Evolutionary conservation across 2,329 filamentous ascomycete genomes (phyloP), one percentile per base, ranked within the genome.

Genomic region (Emericellopsis atlantica): DNA sequence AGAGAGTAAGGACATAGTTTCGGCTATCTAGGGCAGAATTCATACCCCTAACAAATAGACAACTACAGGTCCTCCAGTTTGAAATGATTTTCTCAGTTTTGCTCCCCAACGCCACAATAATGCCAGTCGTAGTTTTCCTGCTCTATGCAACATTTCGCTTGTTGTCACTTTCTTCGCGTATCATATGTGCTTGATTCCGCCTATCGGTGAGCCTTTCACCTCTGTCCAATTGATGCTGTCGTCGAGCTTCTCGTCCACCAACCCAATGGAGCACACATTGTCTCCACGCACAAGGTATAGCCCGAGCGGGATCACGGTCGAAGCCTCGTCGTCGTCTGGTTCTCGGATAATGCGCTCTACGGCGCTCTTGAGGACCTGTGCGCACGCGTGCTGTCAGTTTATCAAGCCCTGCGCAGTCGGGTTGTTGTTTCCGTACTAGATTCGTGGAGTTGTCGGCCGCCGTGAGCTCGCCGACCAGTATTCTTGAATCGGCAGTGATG

Each of bases 401-500:
- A 37, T 22, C 9, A n/a, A 22, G n/a, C 3, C n/a, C 32, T 35
- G n/a, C 18, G 18, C 32, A 15, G n/a, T 15, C n/a, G 14, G 29
- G 15, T 37, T 7, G 24, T 16, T 23, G 12, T 22, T 31, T 35
- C 49, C 65, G 45, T 62, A 80, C 77, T 46, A 98, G 67, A 62
- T 98, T 98, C 49, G 92, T 96, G 54, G 83, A 79, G 62, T 95
- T 81, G 61, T 98, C 92, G 57, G 83, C 88, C 36, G 84, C 86
- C 38, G 90, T 70, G 41, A 98, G 77, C 3, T 73, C 89, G 44
- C 92, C 92, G 46, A 86, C 74, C 18, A 90, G 67, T 37, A 86
- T 94, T 52, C 90, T 81, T 40, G 90, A 92, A 63, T 96, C 92
- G 51, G 86, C 83, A 23, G 92, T 96, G 48, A 96, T 76, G 54